Evolutionary conservation across 2,329 filamentous ascomycete species (phyloP).

Genomic region (Botrytis pseudocinerea): DNA sequence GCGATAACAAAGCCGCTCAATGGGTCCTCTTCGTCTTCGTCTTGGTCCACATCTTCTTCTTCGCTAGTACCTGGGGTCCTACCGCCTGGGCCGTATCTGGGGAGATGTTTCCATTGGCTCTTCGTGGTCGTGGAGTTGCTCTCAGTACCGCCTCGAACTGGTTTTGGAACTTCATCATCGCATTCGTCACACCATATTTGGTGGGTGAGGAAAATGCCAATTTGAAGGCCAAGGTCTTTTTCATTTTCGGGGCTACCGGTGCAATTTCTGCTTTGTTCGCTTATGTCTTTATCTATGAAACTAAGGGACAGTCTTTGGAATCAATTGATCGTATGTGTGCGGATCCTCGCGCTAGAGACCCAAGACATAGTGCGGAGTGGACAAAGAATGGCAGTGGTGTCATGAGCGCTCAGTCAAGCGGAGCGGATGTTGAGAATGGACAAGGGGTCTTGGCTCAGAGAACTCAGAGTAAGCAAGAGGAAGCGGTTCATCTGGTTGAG

Average conservation of each 20-base stretch:
- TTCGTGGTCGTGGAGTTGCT: constrained; percentile 71
- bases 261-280: constrained; percentile 53
- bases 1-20: constrained; percentile 61
- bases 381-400: background rate
- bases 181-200: constrained; percentile 72
- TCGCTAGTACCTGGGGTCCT: constrained; percentile 77
- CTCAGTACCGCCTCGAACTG: constrained; percentile 86
- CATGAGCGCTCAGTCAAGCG: background rate
- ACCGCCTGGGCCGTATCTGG: constrained; percentile 77
- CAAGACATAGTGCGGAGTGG: background rate
- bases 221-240: constrained; percentile 42
- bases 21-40: constrained; percentile 51
- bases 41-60: constrained; percentile 85
- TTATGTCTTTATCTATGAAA: constrained; percentile 61
- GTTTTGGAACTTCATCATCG: constrained; percentile 76
- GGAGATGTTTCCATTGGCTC: constrained; percentile 84
- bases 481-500: background rate
- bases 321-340: constrained; percentile 64
- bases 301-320: constrained; percentile 70
- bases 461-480: background rate
- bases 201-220: constrained; percentile 50
- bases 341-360: background rate
- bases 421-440: background rate
- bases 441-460: background rate
- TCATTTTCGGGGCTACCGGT: constrained; percentile 61